Evolutionary conservation across 1,284 basidiomycete genomes (phyloP), one percentile per base, ranked within the genome.

Genomic region (Melanopsichium pennsylvanicum): DNA sequence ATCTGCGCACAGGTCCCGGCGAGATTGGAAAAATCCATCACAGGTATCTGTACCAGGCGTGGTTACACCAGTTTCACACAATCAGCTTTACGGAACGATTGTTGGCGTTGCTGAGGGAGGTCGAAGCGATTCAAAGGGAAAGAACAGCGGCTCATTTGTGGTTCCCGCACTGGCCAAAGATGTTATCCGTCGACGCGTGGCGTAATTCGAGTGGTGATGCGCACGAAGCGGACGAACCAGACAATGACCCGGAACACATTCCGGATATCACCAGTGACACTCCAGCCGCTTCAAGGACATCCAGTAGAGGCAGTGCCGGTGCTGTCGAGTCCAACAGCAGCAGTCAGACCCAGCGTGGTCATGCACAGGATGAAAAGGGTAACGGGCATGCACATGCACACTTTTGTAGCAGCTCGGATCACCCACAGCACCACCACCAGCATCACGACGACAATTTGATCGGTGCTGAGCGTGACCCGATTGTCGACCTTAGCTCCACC

Each of bases 1-100:
- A 68, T 29, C 32, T 68, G 27, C 47, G 58, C 5, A 63, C 50
- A 2, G 66, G 66, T 6, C 51, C 59, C 4, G 59, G 49, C 2
- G 54, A 57, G 63, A 51, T 58, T 26, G 52, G 67, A 21, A 54
- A 50, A 19, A 52, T 72, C 7, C 80, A 80, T 25, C 81, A 83
- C 51, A 77, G 83, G 18, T 84, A 83, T 1, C 73, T 84, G 18
- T 85, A 82, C 85, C 88, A 68, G 85, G 87, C 37, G 84, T 91
- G 84, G 84, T 85, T 90, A 19, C 92, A 90, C 75, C 89, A 91
- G 69, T 89, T 88, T 37, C 59, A 75, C 35, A 57, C 64, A 1
- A 57, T 70, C 42, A 41, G 35, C 36, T 73, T 73, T 27, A 57
- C 64, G 6, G 56, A 66, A 25, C 36, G 63, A 6, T 41, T 72